Base-by-base conservation (phyloP, 768 basidiomycete genomes). In the Xerocomellus intermedius region DNA sequence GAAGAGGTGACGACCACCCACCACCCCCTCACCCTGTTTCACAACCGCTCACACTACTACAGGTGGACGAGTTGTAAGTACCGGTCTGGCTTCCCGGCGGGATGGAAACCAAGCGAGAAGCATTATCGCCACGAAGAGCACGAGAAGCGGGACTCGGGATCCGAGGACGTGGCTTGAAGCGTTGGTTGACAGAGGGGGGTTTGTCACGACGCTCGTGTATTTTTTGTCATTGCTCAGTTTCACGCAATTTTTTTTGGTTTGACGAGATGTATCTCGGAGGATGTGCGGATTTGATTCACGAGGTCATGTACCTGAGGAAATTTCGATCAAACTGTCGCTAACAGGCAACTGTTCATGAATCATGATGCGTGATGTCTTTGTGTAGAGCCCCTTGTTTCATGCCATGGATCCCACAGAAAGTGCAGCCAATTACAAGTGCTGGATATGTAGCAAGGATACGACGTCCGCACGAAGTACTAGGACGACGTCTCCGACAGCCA, bases 31-130 rank as follows among this genome's bases (percentile, higher is more conserved):
- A 17, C 39, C 35, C 41, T 35, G 44, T 59, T 59, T 58, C 48
- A 19, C 36, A 22, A 3, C 3, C 4, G 16, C 43, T 39, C 33
- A 32, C n/a, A 13, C 5, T 16, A 13, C 21, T 1, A 24, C 37
- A 85, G 84, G 84, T 89, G 57, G 87, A 90, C 65, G 86, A 88
- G 69, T 67, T 90, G 75, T n/a, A n/a, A n/a, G n/a, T 89, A 89
- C 61, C 79, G 84, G 47, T 75, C 85, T n/a, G 78, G 79, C 7
- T 72, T 87, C 52, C 77, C 78, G 0, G 59, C 77, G 1, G 61
- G 59, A 2, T 91, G 87, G 86, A 80, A 64, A 52, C 85, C 85
- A 0, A 67, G 70, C 73, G 50, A 69, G 44, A 79, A 82, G 50
- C 69, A 74, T 50, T 57, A 66, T 48, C 69, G 71, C 45, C 59